These are phyloP conservation scores for Acanthamoeba royreba DNA, from an alignment of 208 protist genomes.

Conservation along the genomic window DNA sequence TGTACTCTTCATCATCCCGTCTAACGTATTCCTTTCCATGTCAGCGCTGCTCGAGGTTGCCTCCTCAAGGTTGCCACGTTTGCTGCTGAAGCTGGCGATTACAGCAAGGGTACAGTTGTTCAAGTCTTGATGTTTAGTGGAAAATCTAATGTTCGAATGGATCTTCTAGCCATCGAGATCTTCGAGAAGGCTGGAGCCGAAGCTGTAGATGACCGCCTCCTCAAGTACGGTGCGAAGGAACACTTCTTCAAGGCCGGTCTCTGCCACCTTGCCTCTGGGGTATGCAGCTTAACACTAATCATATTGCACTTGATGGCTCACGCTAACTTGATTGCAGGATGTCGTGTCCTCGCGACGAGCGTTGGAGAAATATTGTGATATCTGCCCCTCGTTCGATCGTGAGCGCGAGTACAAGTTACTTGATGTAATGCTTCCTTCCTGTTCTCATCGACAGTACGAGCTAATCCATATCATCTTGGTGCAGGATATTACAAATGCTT, in stretches of 20 bases:
- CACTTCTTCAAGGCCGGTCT: slow-evolving; percentile 69
- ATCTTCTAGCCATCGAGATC: slow-evolving; percentile 64
- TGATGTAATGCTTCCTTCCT: slow-evolving; percentile 42
- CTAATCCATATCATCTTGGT: background rate
- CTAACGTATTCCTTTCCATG: background rate
- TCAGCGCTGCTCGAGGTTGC: slow-evolving; percentile 45
- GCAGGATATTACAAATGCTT: slow-evolving; percentile 63
- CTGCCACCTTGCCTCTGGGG: slow-evolving; percentile 56
- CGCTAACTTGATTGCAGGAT: slow-evolving; percentile 8
- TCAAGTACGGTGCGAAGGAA: slow-evolving; percentile 73
- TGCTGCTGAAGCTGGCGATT: slow-evolving; percentile 56
- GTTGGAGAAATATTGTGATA: slow-evolving; percentile 68
- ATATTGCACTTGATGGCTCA: background rate
- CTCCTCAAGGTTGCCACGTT: slow-evolving; percentile 71
- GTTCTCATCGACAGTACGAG: background rate
- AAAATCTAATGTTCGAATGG: background rate
- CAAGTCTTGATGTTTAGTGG: background rate
- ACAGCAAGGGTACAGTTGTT: slow-evolving; percentile 44
- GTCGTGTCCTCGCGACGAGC: slow-evolving; percentile 55
- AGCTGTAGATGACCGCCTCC: slow-evolving; percentile 64
- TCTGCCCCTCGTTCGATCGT: slow-evolving; percentile 56
- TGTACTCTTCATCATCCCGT: background rate
- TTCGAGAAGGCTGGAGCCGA: slow-evolving; percentile 64
- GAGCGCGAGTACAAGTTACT: slow-evolving; percentile 70
- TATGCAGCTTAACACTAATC: background rate